Evolutionary conservation across 192 early-diverging fungal species (phyloP).

Genomic region (Podila epicladia): DNA sequence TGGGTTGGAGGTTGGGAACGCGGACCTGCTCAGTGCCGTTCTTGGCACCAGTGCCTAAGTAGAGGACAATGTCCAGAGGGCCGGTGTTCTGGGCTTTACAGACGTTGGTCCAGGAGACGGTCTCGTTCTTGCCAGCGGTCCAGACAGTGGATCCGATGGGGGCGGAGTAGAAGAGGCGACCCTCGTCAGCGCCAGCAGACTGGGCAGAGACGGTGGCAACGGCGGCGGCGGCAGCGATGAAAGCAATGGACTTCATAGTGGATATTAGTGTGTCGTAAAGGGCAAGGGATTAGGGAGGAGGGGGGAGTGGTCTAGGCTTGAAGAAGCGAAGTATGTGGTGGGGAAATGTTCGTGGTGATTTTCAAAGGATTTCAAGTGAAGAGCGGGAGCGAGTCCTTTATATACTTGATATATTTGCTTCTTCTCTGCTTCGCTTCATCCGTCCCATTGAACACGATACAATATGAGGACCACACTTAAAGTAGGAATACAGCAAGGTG

Average conservation of each 20-base stretch:
- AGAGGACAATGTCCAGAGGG: constrained; percentile 32
- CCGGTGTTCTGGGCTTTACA: constrained; percentile 28
- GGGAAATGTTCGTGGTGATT: constrained; percentile 26
- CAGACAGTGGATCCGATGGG: constrained; percentile 32
- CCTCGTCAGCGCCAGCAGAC: constrained; percentile 30
- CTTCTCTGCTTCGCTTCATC: not conserved
- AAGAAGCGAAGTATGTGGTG: constrained; percentile 20
- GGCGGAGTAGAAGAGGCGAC: constrained; percentile 40
- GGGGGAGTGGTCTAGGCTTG: not conserved
- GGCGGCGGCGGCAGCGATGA: constrained; percentile 36
- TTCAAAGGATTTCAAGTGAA: constrained; percentile 10
- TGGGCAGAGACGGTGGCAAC: constrained; percentile 34
- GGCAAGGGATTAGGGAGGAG: not conserved
- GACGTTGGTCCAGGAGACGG: constrained; percentile 41
- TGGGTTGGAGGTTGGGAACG: constrained; percentile 18
- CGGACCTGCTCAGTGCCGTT: constrained; percentile 31
- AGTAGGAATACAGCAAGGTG: too few species aligned
- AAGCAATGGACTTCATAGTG: constrained; percentile 31
- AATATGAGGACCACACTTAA: too few species aligned
- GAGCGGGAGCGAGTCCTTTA: constrained; percentile 8
- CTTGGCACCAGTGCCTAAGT: constrained; percentile 19
- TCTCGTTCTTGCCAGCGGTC: constrained; percentile 30
- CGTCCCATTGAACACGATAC: not conserved
- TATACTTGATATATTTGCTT: not conserved
- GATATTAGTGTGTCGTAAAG: not conserved